A percentile compares a stretch with the other conserved stretches of the same genome.
Evolutionary conservation across 495 filamentous ascomycete species (phyloP).

Genomic region (Cenococcum geophilum): DNA sequence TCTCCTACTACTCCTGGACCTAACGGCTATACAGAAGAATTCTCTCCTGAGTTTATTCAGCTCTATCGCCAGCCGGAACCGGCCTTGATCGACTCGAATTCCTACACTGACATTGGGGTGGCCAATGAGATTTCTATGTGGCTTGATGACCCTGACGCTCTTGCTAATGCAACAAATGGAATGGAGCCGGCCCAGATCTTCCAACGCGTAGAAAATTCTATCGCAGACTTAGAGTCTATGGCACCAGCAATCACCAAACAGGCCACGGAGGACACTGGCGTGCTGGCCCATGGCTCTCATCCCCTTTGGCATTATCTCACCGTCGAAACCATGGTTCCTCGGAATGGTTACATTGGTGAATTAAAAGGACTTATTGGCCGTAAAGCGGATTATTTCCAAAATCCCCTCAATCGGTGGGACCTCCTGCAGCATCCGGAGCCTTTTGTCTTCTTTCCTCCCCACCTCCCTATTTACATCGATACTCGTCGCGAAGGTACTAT

Average conservation of each 20-base stretch:
- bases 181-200: conserved; percentile 46
- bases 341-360: conserved; percentile 71
- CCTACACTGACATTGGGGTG: conserved; percentile 62
- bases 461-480: conserved; percentile 75
- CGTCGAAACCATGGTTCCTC: conserved; percentile 54
- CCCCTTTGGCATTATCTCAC: conserved; percentile 67
- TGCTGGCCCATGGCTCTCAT: conserved; percentile 45
- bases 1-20: conserved; percentile 43
- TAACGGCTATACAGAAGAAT: conserved; percentile 53
- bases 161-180: conserved; percentile 37
- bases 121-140: conserved; percentile 63
- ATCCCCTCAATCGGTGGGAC: conserved; percentile 68
- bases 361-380: conserved; percentile 80
- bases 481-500: conserved; percentile 75
- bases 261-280: conserved; percentile 41
- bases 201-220: conserved; percentile 46
- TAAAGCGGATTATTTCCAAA: conserved; percentile 66
- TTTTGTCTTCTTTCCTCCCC: conserved; percentile 42
- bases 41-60: conserved; percentile 64
- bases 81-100: conserved; percentile 53
- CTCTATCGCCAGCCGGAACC: conserved; percentile 61
- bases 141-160: conserved; percentile 59
- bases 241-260: conserved; percentile 47
- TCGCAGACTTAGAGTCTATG: conserved; percentile 47
- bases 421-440: conserved; percentile 67